phyloP scores from a whole-genome alignment of 345 rosid genomes.

The Ceriops decandra region DNA sequence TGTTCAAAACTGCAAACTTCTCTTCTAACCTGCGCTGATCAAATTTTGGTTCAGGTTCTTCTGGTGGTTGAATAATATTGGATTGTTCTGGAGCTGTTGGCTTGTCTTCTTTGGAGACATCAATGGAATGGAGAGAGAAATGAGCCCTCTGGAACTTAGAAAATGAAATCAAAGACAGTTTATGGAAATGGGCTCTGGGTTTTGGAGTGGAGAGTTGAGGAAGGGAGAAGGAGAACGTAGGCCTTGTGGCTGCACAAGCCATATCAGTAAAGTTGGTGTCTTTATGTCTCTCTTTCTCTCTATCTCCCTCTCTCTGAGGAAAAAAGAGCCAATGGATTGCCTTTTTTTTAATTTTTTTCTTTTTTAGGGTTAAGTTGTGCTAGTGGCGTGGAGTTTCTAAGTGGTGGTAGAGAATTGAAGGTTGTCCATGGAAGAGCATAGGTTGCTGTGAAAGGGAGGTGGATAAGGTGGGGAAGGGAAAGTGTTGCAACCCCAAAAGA shows the following conservation, averaged over 20 bases:
- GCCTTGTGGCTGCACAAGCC: constrained; percentile 69
- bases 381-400: constrained; percentile 16
- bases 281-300: too few relatives aligned
- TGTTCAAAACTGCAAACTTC: constrained; percentile 89
- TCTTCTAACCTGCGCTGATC: constrained; percentile 67
- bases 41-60: constrained; percentile 6
- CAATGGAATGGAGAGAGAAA: constrained; percentile 38
- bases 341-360: too few relatives aligned
- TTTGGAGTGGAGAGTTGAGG: constrained; percentile 22
- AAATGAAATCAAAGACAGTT: constrained; percentile 23
- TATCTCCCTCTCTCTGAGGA: neutral
- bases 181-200: constrained; percentile 21
- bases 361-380: neutral
- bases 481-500: neutral
- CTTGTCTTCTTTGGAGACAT: constrained; percentile 76
- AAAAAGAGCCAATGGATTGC: too few relatives aligned
- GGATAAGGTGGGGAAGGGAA: constrained; percentile 9
- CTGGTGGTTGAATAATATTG: neutral
- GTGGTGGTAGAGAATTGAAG: constrained; percentile 34
- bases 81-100: constrained; percentile 32
- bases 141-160: constrained; percentile 24
- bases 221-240: constrained; percentile 54
- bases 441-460: constrained; percentile 16
- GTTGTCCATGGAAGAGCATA: constrained; percentile 43
- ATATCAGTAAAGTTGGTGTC: constrained; percentile 10